These are phyloP conservation scores for Colletotrichum salicis DNA, from an alignment of 2,329 filamentous ascomycete genomes.

Conservation along the genomic window DNA sequence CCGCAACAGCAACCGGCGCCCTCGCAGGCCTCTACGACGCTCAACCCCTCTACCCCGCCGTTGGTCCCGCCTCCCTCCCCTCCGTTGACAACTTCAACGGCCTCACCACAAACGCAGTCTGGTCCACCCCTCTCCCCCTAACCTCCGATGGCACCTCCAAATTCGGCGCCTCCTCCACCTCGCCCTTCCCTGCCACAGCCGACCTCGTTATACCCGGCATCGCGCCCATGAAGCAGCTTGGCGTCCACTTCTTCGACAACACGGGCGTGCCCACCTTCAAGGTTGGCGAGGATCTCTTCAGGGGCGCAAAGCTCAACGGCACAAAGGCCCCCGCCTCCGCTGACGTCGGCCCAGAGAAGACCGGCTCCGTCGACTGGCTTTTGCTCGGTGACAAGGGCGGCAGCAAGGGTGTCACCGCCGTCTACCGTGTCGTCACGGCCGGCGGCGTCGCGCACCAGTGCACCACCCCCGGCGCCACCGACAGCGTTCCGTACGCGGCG, in stretches of 20 bases:
- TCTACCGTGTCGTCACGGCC: slow-evolving; percentile 67
- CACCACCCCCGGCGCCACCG: slow-evolving; percentile 47
- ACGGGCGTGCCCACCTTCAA: slow-evolving; percentile 68
- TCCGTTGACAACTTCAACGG: slow-evolving; percentile 48
- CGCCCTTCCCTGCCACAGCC: slow-evolving; percentile 56
- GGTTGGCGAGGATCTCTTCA: slow-evolving; percentile 56
- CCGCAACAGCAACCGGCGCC: slow-evolving; percentile 59
- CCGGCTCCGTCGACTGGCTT: slow-evolving; percentile 67
- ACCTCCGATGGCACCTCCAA: slow-evolving; percentile 52
- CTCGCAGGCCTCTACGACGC: slow-evolving; percentile 71
- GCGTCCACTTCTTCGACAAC: slow-evolving; percentile 74
- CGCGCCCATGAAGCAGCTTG: slow-evolving; percentile 57
- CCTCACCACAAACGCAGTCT: slow-evolving; percentile 54
- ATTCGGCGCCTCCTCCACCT: slow-evolving; percentile 54
- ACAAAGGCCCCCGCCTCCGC: slow-evolving; percentile 63
- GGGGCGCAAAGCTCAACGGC: slow-evolving; percentile 59
- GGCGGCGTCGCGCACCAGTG: slow-evolving; percentile 61
- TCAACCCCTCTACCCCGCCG: slow-evolving; percentile 61
- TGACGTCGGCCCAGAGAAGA: slow-evolving; percentile 56
- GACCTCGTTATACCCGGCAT: slow-evolving; percentile 50
- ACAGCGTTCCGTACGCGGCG: slow-evolving; percentile 67
- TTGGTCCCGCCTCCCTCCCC: slow-evolving; percentile 50
- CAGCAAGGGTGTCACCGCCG: slow-evolving; percentile 50
- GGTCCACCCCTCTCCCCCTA: slow-evolving; percentile 57
- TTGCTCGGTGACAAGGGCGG: slow-evolving; percentile 55